Evolutionary conservation across 2,329 filamentous ascomycete genomes (phyloP).

Genomic region (Colletotrichum sp.): DNA sequence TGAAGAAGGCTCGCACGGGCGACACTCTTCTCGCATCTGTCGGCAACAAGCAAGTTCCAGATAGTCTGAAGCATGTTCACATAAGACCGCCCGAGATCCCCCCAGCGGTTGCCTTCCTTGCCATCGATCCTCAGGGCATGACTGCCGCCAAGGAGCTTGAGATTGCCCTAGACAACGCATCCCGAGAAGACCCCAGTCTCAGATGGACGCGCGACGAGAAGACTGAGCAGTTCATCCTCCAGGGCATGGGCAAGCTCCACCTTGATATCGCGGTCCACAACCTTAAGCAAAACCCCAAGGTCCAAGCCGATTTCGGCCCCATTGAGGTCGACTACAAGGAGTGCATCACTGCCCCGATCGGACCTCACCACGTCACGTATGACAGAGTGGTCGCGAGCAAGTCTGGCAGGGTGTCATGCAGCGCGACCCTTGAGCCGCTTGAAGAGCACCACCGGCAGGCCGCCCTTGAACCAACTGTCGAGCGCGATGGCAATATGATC

Average conservation of each 20-base stretch:
- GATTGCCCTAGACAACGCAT: constrained; percentile 75
- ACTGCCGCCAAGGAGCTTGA: constrained; percentile 82
- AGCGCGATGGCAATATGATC: constrained; percentile 74
- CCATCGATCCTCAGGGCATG: constrained; percentile 80
- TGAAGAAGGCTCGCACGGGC: constrained; percentile 91
- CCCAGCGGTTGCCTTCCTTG: constrained; percentile 95
- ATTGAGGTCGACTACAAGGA: constrained; percentile 98
- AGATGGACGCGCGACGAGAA: constrained; percentile 86
- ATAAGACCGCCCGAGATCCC: constrained; percentile 88
- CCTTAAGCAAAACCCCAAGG: constrained; percentile 88
- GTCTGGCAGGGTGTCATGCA: constrained; percentile 77
- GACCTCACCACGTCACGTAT: constrained; percentile 66
- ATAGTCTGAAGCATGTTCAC: constrained; percentile 75
- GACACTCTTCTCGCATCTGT: constrained; percentile 86
- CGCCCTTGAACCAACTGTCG: constrained; percentile 46
- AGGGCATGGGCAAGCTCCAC: constrained; percentile 96
- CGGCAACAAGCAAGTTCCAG: constrained; percentile 65
- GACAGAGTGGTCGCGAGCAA: constrained; percentile 84
- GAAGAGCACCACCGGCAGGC: constrained; percentile 41
- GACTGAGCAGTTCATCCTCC: constrained; percentile 89
- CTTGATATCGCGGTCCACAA: constrained; percentile 91
- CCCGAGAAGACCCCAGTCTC: constrained; percentile 92
- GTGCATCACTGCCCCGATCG: constrained; percentile 66
- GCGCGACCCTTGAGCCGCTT: constrained; percentile 69
- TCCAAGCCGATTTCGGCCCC: constrained; percentile 82